Conservation (phyloP, 75 land plant species). For the Cryptomeria japonica region DNA sequence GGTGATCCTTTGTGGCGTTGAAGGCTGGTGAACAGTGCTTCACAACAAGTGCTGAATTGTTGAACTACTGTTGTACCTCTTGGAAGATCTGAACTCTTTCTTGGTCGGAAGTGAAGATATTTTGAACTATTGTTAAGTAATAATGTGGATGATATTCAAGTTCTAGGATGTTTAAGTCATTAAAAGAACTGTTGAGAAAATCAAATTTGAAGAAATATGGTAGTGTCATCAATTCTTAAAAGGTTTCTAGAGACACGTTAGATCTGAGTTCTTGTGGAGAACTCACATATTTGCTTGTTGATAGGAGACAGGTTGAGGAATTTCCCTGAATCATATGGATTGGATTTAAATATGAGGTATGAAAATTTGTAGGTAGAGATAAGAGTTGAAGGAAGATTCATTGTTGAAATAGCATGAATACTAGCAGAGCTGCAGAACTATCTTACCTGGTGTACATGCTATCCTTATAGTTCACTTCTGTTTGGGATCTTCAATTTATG, state of each 20-base stretch:
- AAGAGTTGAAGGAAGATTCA: not conserved
- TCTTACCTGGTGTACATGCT: not conserved
- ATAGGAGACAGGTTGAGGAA: not conserved
- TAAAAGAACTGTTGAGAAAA: not conserved
- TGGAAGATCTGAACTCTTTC: too few species aligned
- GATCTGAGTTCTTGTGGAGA: not conserved
- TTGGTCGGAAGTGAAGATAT: too few species aligned
- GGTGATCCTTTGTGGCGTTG: too few species aligned
- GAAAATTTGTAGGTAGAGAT: not conserved
- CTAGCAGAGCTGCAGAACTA: not conserved
- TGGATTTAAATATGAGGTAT: not conserved
- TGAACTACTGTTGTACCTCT: too few species aligned
- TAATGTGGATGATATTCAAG: too few species aligned
- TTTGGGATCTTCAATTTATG: not conserved
- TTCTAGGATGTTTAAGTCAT: not conserved
- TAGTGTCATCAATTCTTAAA: not conserved
- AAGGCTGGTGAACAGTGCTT: too few species aligned
- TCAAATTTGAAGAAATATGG: not conserved
- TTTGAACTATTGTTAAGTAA: too few species aligned
- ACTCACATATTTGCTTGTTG: not conserved
- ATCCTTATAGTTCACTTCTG: not conserved
- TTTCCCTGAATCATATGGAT: not conserved
- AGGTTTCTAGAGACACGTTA: not conserved
- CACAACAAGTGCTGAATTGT: too few species aligned
- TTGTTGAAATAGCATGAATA: not conserved